These are phyloP conservation scores for Fusarium sp. DNA, from an alignment of 2,329 filamentous ascomycete species.

Conservation along the genomic window DNA sequence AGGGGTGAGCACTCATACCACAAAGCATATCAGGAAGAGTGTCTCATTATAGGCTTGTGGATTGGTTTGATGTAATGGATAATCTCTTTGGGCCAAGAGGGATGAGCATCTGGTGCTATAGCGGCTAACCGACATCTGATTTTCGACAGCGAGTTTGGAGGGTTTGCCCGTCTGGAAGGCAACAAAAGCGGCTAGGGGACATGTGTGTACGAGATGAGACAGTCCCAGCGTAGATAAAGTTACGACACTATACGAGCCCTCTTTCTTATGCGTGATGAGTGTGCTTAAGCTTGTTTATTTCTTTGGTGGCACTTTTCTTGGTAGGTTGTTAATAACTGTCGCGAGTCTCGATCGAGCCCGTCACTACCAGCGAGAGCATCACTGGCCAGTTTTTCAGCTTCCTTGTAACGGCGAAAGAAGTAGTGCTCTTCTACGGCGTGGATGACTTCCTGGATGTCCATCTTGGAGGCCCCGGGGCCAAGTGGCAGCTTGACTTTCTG, in stretches of 20 bases:
- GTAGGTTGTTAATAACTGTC: conserved; percentile 59
- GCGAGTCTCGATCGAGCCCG: conserved; percentile 62
- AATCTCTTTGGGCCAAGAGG: background rate
- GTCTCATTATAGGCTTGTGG: background rate
- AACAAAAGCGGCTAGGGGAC: background rate
- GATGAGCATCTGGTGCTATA: background rate
- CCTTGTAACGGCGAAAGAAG: conserved; percentile 64
- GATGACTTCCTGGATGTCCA: conserved; percentile 64
- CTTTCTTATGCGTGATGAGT: background rate
- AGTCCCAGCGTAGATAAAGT: conserved; percentile 15
- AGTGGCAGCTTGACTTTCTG: conserved; percentile 61
- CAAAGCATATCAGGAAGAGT: background rate
- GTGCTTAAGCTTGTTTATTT: conserved; percentile 20
- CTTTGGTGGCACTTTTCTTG: conserved; percentile 59
- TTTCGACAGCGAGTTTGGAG: conserved; percentile 11
- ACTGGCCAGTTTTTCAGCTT: conserved; percentile 60
- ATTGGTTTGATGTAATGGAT: conserved; percentile 2
- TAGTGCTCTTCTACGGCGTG: conserved; percentile 73
- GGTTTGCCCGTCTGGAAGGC: background rate
- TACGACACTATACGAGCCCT: background rate
- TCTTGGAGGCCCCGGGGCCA: conserved; percentile 58
- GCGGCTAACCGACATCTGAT: background rate
- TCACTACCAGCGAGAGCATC: conserved; percentile 52
- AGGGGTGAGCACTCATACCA: background rate
- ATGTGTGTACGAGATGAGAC: conserved; percentile 25